phyloP scores from a whole-genome alignment of 2,329 filamentous ascomycete genomes.

The Colletotrichum sp. region DNA sequence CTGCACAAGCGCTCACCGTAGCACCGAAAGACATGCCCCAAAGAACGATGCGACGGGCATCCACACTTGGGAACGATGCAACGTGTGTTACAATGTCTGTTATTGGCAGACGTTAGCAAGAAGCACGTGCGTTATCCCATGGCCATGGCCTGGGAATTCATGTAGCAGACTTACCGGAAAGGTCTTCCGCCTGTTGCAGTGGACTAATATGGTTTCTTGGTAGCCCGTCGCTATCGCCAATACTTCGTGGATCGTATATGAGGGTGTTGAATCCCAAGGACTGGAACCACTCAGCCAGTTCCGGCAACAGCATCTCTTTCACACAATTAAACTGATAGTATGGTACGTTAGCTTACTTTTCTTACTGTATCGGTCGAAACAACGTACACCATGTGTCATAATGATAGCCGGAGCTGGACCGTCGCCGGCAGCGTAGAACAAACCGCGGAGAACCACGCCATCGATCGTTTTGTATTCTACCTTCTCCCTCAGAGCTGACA shows the following conservation, averaged over 20 bases:
- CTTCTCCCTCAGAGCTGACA: background rate
- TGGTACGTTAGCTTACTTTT: background rate
- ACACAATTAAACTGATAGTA: background rate
- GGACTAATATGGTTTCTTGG: slow-evolving; percentile 44
- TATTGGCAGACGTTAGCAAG: background rate
- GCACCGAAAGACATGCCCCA: slow-evolving; percentile 35
- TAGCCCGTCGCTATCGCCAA: slow-evolving; percentile 40
- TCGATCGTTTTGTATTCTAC: background rate
- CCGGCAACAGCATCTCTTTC: slow-evolving; percentile 37
- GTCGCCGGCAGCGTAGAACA: background rate
- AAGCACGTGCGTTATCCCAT: background rate
- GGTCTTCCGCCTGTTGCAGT: slow-evolving; percentile 24
- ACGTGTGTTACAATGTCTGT: background rate
- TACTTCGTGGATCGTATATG: slow-evolving; percentile 38
- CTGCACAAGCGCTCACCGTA: slow-evolving; percentile 28
- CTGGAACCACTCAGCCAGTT: slow-evolving; percentile 37
- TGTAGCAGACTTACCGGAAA: background rate
- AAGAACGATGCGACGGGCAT: slow-evolving; percentile 26
- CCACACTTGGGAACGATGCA: background rate
- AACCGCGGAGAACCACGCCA: background rate
- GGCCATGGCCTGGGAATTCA: background rate
- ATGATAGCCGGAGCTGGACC: background rate
- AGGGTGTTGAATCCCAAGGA: slow-evolving; percentile 36
- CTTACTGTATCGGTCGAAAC: too few species aligned
- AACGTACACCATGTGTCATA: background rate